Percentiles rank a stretch among this genome's conserved stretches.
Evolutionary conservation across 495 filamentous ascomycete genomes (phyloP).

Genomic region (Oidiodendron maius): DNA sequence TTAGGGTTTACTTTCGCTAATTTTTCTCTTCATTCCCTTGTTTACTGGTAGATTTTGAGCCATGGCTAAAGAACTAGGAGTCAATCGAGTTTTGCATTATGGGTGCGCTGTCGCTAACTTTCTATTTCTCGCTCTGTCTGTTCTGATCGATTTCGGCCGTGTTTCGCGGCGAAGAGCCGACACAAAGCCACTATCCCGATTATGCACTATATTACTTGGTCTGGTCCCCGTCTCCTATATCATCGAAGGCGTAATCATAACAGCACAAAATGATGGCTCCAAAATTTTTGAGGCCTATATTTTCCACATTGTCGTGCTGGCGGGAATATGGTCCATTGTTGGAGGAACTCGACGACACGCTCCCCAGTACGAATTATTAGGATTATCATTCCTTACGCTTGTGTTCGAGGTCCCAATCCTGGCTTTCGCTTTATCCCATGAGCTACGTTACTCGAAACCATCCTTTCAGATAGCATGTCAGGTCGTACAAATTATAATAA

Average conservation of each 20-base stretch:
- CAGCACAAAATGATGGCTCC: background rate
- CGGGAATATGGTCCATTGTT: background rate
- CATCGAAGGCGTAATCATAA: background rate
- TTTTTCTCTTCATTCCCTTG: background rate
- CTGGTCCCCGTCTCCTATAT: background rate
- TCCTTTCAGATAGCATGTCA: background rate
- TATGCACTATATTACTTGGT: background rate
- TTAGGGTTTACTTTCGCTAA: background rate
- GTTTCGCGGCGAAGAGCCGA: background rate
- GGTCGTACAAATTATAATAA: background rate
- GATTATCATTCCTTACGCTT: background rate
- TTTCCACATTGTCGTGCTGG: background rate
- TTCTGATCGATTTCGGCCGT: background rate
- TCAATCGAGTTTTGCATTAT: background rate
- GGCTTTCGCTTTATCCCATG: background rate
- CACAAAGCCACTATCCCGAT: background rate
- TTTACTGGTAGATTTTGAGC: background rate
- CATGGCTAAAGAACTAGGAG: background rate
- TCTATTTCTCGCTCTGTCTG: background rate
- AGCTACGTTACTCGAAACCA: background rate
- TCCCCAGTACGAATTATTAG: background rate
- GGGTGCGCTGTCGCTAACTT: background rate
- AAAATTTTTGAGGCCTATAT: background rate
- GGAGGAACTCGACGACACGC: background rate
- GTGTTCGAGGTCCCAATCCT: background rate